phyloP scores from a whole-genome alignment of 75 land plant species.

The Ceratopteris richardii region DNA sequence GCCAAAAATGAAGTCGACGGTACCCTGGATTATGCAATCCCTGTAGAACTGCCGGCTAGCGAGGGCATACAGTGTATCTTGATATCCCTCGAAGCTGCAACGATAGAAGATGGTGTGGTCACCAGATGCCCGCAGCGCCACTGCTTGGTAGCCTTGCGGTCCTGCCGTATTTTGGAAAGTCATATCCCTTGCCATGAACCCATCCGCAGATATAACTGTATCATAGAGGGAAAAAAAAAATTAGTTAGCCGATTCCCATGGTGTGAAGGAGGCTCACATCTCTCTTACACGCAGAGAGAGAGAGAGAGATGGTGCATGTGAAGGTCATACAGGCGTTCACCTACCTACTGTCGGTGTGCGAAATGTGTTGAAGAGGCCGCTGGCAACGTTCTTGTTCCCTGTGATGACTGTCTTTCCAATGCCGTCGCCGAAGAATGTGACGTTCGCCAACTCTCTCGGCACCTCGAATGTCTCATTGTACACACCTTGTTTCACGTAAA shows the following conservation, averaged over 20 bases:
- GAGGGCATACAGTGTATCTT: slow-evolving; percentile 28
- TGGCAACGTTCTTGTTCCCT: slow-evolving; percentile 6
- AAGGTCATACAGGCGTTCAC: too few species aligned
- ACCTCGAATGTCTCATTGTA: not conserved
- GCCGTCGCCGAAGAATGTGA: slow-evolving; percentile 7
- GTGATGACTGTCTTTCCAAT: slow-evolving; percentile 4
- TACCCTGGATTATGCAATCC: slow-evolving; percentile 21
- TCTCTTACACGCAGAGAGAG: too few species aligned
- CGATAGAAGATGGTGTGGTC: slow-evolving; percentile 20
- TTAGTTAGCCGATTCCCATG: too few species aligned
- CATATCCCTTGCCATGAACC: slow-evolving; percentile 11
- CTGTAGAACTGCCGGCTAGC: slow-evolving; percentile 27
- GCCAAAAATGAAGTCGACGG: slow-evolving; percentile 33
- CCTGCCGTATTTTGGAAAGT: slow-evolving; percentile 25
- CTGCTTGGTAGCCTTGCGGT: slow-evolving; percentile 23
- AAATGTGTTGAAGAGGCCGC: slow-evolving; percentile 3
- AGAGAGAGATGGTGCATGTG: too few species aligned
- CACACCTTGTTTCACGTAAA: slow-evolving; percentile 4
- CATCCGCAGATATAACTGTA: slow-evolving; percentile 11
- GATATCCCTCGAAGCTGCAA: slow-evolving; percentile 18
- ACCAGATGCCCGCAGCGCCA: slow-evolving; percentile 17
- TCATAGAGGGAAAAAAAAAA: too few species aligned
- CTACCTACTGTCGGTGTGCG: slow-evolving; percentile 7
- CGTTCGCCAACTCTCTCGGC: not conserved
- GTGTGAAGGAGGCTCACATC: too few species aligned